Conservation (phyloP, 768 basidiomycete species). For the Suillus clintonianus region DNA sequence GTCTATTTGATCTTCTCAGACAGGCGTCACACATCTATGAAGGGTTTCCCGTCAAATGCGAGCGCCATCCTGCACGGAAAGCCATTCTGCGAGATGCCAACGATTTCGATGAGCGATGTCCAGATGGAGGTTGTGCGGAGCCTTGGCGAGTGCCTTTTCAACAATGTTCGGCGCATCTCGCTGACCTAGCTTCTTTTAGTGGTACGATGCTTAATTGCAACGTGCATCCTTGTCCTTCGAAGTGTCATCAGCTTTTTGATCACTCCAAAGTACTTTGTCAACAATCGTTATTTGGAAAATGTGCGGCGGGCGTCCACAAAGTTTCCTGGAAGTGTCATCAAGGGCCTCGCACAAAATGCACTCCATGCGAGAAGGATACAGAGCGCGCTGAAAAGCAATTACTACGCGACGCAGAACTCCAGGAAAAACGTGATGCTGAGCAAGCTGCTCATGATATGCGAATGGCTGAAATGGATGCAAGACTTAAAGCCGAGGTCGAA, state of each 20-base stretch:
- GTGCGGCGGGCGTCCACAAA: slow-evolving; percentile 42
- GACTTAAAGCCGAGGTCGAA: slow-evolving; percentile 34
- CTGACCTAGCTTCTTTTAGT: slow-evolving; percentile 29
- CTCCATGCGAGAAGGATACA: slow-evolving; percentile 43
- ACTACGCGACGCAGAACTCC: slow-evolving; percentile 35
- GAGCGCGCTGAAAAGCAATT: slow-evolving; percentile 38
- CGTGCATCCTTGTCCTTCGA: slow-evolving; percentile 53
- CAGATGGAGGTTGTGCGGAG: slow-evolving; percentile 60
- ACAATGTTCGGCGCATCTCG: not conserved
- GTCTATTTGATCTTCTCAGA: slow-evolving; percentile 44
- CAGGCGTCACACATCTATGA: slow-evolving; percentile 48
- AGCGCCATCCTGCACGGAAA: slow-evolving; percentile 46
- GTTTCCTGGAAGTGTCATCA: slow-evolving; percentile 42
- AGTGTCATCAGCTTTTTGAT: slow-evolving; percentile 57
- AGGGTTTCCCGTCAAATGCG: slow-evolving; percentile 58
- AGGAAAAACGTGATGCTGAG: slow-evolving; percentile 44
- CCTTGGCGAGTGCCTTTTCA: slow-evolving; percentile 47
- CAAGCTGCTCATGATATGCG: slow-evolving; percentile 37
- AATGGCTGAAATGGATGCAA: slow-evolving; percentile 41
- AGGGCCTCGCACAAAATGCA: slow-evolving; percentile 35
- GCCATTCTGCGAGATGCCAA: slow-evolving; percentile 37
- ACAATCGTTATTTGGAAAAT: slow-evolving; percentile 35
- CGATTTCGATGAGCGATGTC: slow-evolving; percentile 52
- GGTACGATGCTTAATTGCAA: slow-evolving; percentile 49
- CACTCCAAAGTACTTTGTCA: slow-evolving; percentile 56